Percentiles rank a stretch among this genome's conserved stretches.
These are phyloP conservation scores for Dryas alaskensis DNA, from an alignment of 306 rosid species.

Conservation along the genomic window DNA sequence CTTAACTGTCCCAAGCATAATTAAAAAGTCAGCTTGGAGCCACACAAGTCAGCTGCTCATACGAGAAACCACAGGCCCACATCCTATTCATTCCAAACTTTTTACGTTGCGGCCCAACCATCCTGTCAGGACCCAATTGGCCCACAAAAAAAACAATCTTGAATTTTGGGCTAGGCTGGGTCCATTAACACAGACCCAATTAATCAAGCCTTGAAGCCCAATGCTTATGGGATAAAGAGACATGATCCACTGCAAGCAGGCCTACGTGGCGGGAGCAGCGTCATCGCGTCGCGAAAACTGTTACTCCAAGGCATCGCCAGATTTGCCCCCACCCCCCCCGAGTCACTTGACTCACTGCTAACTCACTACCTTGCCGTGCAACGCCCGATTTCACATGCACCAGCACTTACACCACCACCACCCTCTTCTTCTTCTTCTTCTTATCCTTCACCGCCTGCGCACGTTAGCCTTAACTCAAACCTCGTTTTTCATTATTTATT, in stretches of 20 bases:
- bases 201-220: no score
- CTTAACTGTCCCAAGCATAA: no score
- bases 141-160: no score
- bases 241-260: not conserved
- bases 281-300: slow-evolving; percentile 1
- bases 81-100: no score
- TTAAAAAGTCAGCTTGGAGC: no score
- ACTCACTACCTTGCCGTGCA: slow-evolving; percentile 10
- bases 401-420: not conserved
- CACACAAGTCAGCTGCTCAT: no score
- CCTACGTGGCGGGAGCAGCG: slow-evolving; percentile 11
- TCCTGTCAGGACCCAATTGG: no score
- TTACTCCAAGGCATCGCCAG: slow-evolving; percentile 5
- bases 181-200: no score
- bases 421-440: not conserved
- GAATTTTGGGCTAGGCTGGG: no score
- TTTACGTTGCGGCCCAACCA: no score
- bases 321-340: not conserved
- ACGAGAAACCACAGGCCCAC: no score
- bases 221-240: no score
- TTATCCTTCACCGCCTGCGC: not conserved
- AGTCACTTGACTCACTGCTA: not conserved
- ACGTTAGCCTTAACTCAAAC: not conserved
- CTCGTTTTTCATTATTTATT: not conserved
- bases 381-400: not conserved